These are phyloP conservation scores for Neurospora tetraspora DNA, from an alignment of 495 filamentous ascomycete species.

Conservation along the genomic window DNA sequence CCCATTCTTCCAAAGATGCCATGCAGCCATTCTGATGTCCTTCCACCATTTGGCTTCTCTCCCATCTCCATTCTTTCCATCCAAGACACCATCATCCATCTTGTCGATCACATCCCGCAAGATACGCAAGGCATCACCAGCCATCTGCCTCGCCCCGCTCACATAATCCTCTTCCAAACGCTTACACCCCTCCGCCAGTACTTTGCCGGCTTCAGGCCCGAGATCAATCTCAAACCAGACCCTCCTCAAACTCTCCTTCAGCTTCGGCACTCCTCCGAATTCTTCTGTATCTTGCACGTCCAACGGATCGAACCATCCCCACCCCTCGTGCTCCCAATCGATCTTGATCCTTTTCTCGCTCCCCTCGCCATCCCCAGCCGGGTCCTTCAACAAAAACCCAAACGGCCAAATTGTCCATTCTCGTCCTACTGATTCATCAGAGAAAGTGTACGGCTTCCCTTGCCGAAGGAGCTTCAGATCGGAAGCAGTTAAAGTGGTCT, in stretches of 20 bases:
- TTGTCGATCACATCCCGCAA: constrained; percentile 33
- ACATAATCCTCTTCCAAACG: constrained; percentile 40
- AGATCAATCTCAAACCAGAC: constrained; percentile 47
- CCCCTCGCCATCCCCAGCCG: constrained; percentile 20
- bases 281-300: constrained; percentile 26
- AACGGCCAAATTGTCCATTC: constrained; percentile 58
- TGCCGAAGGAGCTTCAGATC: constrained; percentile 42
- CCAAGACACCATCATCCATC: constrained; percentile 2
- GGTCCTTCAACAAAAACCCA: constrained; percentile 41
- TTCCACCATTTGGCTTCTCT: constrained; percentile 37
- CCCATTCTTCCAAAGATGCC: constrained; percentile 55
- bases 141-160: constrained; percentile 49
- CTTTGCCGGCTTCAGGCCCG: constrained; percentile 25
- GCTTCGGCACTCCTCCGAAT: constrained; percentile 44
- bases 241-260: constrained; percentile 44
- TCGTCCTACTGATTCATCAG: constrained; percentile 39
- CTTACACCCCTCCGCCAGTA: constrained; percentile 36
- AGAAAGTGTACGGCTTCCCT: constrained; percentile 50
- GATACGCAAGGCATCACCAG: constrained; percentile 34
- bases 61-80: not conserved
- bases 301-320: constrained; percentile 45
- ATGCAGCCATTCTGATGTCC: constrained; percentile 44
- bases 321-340: constrained; percentile 55
- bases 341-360: constrained; percentile 36
- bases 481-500: constrained; percentile 41